Evolutionary conservation across 768 basidiomycete species (phyloP).

Genomic region (Termitomyces sp.): DNA sequence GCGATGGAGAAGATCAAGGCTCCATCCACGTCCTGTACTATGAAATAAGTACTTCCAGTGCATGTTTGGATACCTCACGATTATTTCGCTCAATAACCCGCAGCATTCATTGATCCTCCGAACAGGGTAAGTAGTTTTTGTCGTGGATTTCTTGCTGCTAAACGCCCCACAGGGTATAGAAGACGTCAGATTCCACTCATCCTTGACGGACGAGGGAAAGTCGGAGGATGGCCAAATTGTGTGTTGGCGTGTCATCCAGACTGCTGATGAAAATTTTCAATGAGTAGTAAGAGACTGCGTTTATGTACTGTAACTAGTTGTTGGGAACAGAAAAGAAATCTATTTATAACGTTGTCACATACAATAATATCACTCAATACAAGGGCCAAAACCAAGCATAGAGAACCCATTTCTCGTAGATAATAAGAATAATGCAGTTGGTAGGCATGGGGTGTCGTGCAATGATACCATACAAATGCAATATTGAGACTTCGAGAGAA

Average conservation of each 20-base stretch:
- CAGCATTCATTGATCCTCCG: constrained; percentile 75
- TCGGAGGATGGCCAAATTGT: constrained; percentile 36
- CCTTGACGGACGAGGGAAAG: constrained; percentile 59
- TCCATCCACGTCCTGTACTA: constrained; percentile 72
- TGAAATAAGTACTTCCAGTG: constrained; percentile 16
- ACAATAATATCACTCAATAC: not conserved
- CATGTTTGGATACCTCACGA: constrained; percentile 3
- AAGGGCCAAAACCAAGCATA: not conserved
- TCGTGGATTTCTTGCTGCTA: not conserved
- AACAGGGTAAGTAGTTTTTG: constrained; percentile 46
- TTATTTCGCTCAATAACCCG: constrained; percentile 2
- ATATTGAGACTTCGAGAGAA: not conserved
- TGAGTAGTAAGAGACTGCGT: constrained; percentile 52
- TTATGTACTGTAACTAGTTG: not conserved
- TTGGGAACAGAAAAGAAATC: not conserved
- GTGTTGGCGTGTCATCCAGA: constrained; percentile 63
- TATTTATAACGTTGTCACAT: not conserved
- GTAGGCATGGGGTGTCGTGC: not conserved
- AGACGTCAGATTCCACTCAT: constrained; percentile 68
- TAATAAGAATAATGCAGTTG: not conserved
- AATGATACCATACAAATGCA: not conserved
- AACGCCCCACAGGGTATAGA: constrained; percentile 47
- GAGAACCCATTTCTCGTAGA: not conserved
- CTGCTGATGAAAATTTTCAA: constrained; percentile 60
- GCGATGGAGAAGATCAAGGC: constrained; percentile 60